Evolutionary conservation across 768 basidiomycete genomes (phyloP), one percentile per base, ranked within the genome.

Genomic region (Boletus tomentosulus): DNA sequence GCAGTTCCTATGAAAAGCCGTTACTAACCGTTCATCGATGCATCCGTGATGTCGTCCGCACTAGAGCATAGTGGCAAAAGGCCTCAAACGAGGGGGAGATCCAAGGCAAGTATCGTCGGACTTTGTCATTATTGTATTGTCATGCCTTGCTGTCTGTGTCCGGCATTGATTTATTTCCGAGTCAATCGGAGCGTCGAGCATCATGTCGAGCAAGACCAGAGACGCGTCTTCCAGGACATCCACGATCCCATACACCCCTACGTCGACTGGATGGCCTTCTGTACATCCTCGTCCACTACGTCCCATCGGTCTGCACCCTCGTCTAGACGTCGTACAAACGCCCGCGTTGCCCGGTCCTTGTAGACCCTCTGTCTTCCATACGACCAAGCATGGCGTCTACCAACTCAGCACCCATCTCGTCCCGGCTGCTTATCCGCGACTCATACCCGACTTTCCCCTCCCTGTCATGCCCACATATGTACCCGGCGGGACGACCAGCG

Each of bases 371-470:
- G 11, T 55, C 22, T 66, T 70, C 48, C 62, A 68, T 30, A 53
- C 55, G 19, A 57, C 62, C 13, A 0, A 35, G 12, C 50, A 58
- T 37, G 57, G 55, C 8, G 42, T 50, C 13, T 70, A 66, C 45
- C 53, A 37, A 12, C 57, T 69, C 44, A 70, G 56, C 9, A 70
- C 68, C 11, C 69, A 70, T 19, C 47, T 70, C 51, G 44, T 70
- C 30, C 70, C 69, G 0, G 66, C 66, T 12, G 64, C 64, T 7
- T 69, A 56, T 48, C 68, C 70, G 15, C 57, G 68, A 11, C 44
- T 59, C 16, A 39, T 43, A 6, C 65, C 65, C 3, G 53, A 69
- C 16, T 46, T 61, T 42, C 65, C 69, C 22, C 56, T 62, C 4
- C 64, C 60, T 1, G 42, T 56, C 46, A 45, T 59, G 37, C 69